Evolutionary conservation across 306 rosid genomes (phyloP), one percentile per base, ranked within the genome.

Genomic region (Senna siamea): DNA sequence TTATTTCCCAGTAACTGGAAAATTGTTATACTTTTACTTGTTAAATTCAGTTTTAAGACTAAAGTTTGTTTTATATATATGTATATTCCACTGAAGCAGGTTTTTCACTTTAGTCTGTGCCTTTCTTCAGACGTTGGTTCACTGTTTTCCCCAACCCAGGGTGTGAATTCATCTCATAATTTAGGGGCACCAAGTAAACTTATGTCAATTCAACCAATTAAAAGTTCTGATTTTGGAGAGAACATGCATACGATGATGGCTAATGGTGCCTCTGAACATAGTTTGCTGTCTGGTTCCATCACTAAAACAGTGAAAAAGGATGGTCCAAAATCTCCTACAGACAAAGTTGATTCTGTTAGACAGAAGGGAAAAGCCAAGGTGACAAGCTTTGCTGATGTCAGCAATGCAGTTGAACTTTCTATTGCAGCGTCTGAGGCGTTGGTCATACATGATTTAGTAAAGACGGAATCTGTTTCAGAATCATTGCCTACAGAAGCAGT

Each of bases 371-470:
- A 70, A 65, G 69, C 74, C 52, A 58, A 69, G 48, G 70, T 67
- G 60, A 55, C 72, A 62, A 60, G 68, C 77, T 81, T 46, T 82
- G 73, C 78, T 71, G 89, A 80, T 69, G 72, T 84, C 76, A 74
- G 80, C 54, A 76, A 81, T 79, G 92, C 92, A 70, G 85, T 89
- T 73, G 89, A 93, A 61, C 91, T 91, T 46, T 91, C 90, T 59
- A 79, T 89, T 74, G 89, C 84, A 12, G 98, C 98, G 74, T 93
- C 98, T 52, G 98, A 93, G 78, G 97, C 96, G 80, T 43, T 93
- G 77, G 92, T 85, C 78, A 87, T 93, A 79, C 87, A 93, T 73
- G 96, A 91, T 70, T 69, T 84, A 61, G 78, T 78, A 26, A 82
- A 83, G 77, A 55, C 38, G 79, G 90, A 64, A 69, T 63, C 80